A percentile compares a stretch with the other conserved stretches of the same genome.
These are phyloP conservation scores for Fusarium virguliforme DNA, from an alignment of 2,329 filamentous ascomycete species.

Conservation along the genomic window DNA sequence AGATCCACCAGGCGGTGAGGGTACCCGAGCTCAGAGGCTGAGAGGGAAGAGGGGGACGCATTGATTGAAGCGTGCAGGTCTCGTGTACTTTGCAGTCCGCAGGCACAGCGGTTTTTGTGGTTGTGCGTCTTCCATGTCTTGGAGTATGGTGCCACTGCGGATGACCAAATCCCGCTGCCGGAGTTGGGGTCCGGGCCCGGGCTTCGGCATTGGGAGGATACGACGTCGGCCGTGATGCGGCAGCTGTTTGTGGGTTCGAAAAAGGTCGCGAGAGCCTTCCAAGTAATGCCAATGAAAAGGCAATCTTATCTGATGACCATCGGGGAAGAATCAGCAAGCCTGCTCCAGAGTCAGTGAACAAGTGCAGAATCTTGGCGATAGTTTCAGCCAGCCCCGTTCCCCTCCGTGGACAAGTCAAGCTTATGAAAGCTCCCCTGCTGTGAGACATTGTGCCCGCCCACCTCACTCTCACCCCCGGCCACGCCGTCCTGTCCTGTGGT, in stretches of 20 bases:
- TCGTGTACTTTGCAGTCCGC: background rate
- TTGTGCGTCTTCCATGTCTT: conserved; percentile 15
- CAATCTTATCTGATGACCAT: conserved; percentile 34
- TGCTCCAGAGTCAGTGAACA: conserved; percentile 11
- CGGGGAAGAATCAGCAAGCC: conserved; percentile 17
- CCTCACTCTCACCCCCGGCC: conserved; percentile 21
- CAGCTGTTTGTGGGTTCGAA: background rate
- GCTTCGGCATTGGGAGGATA: conserved; percentile 25
- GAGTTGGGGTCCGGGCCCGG: conserved; percentile 30
- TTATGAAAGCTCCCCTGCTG: conserved; percentile 32
- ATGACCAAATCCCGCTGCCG: conserved; percentile 23
- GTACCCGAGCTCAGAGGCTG: conserved; percentile 19
- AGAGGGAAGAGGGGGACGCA: conserved; percentile 3
- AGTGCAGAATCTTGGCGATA: conserved; percentile 24
- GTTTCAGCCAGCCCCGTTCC: conserved; percentile 36
- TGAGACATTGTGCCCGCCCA: conserved; percentile 23
- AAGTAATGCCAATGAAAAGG: conserved; percentile 14
- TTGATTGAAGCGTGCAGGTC: conserved; percentile 33
- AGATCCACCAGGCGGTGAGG: conserved; percentile 46
- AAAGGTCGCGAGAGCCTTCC: background rate
- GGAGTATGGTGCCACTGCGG: conserved; percentile 37
- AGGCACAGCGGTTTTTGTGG: background rate
- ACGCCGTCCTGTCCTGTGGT: conserved; percentile 30
- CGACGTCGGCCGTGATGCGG: conserved; percentile 17
- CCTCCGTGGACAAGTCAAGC: conserved; percentile 26